Base-by-base conservation (phyloP, 2,329 filamentous ascomycete species). In the Nemania sp. region DNA sequence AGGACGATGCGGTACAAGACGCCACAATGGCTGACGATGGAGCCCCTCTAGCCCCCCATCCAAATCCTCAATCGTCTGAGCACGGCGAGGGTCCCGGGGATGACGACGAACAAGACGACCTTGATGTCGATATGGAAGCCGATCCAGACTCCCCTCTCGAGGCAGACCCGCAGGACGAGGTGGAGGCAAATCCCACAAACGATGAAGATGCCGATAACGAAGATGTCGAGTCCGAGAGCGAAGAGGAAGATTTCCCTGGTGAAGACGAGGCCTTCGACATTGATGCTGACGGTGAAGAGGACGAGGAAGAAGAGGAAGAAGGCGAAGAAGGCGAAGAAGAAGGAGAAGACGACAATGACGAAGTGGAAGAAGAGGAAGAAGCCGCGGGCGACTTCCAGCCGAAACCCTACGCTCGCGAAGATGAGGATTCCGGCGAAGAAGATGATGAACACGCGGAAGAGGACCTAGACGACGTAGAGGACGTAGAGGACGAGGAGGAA, bases 271-370 rank as follows among this genome's bases (percentile, higher is more conserved):
- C 66, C 17, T 73, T 70, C 20, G 73, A 79, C 6, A 76, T 81
- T 39, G 72, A 79, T 57, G 77, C 75, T 0, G 77, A 78, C 15
- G 77, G 76, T 32, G 79, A 80, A 52, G 76, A 78, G 7, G 75
- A 80, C 46, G 73, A 77, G 72, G 71, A 69, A 35, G 67, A 69
- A n/a, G 62, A 59, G 45, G 29, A 56, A 10, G 45, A 29, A 3
- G 25, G 7, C 7, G 25, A 29, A 29, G 54, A 61, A 32, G 65
- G 65, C 32, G 66, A 65, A 5, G 73, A 75, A 21, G 75, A 80
- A 45, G 73, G 77, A 72, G 71, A 69, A 35, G 67, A 69, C 15
- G 62, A 56, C 39, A 71, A 79, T 57, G 25, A 29, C 3, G 54
- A 61, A 32, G 65, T 65, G 29, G 66, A 65, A 5, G 73, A 75